These are phyloP conservation scores for Globisporangium cylindrosporum DNA, from an alignment of 352 stramenopile genomes.

Conservation along the genomic window DNA sequence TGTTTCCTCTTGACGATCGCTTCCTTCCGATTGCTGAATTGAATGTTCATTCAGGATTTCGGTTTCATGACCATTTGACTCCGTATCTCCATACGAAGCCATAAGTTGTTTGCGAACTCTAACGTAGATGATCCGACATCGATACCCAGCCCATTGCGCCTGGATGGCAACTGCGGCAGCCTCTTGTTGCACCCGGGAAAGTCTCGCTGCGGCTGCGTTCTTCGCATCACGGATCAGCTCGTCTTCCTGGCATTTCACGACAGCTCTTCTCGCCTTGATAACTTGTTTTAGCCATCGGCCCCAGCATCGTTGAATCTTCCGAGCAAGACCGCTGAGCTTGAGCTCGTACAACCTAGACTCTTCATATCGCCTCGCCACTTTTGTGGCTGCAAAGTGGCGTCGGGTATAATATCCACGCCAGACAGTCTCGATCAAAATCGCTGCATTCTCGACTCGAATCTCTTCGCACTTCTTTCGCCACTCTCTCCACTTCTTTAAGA, in stretches of 20 bases:
- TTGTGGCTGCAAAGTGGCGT: constrained; percentile 7
- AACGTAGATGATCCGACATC: constrained; percentile 13
- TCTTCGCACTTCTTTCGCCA: constrained; percentile 8
- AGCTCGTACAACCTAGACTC: constrained; percentile 11
- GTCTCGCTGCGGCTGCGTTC: constrained; percentile 3
- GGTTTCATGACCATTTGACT: not conserved
- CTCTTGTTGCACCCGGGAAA: constrained; percentile 8
- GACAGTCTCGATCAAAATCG: constrained; percentile 15
- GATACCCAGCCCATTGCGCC: constrained; percentile 11
- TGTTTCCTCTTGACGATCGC: not conserved
- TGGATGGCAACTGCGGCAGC: constrained; percentile 13
- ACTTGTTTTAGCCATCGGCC: constrained; percentile 27
- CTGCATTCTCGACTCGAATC: constrained; percentile 1
- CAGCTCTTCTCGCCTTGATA: constrained; percentile 23
- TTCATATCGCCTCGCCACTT: not conserved
- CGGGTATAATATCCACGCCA: constrained; percentile 16
- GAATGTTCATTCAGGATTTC: not conserved
- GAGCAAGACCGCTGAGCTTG: constrained; percentile 9
- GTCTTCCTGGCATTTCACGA: constrained; percentile 31
- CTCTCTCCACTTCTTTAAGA: constrained; percentile 12
- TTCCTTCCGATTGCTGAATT: not conserved
- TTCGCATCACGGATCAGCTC: constrained; percentile 31
- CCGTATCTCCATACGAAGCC: not conserved
- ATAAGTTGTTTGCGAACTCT: not conserved
- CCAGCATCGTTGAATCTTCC: constrained; percentile 26